Evolutionary conservation across 805 yeast species (phyloP), one percentile per base, ranked within the genome.

Genomic region (Yarrowia phangngaensis): DNA sequence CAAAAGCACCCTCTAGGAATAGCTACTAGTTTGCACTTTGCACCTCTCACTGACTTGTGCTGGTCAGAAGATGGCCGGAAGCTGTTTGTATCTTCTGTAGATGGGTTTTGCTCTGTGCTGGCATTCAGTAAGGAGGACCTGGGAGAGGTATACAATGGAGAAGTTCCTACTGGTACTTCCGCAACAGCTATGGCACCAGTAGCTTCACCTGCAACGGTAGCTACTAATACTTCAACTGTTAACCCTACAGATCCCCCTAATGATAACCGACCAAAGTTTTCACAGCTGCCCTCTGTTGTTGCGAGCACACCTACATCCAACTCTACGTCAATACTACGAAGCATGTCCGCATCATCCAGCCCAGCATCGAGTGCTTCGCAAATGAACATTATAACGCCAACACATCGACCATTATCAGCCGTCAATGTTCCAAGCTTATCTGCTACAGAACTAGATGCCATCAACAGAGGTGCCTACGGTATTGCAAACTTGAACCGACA

Each of bases 41-140:
- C 94, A 2, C 78, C 92, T 1, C 73, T 92, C 24, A 89, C 98
- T 0, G 98, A 92, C 62, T 60, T 90, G 38, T 67, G 82, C 7
- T 92, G 98, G 98, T 74, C 84, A 16, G 64, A 67, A 4, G 88
- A 85, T 63, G 98, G 97, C 0, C 64, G 65, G 12, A 67, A 75
- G 11, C 64, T 92, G 13, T 69, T 90, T 56, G 71, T 84, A 17
- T 79, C 95, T 6, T 84, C 96, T 0, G 84, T 95, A 0, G 98
- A 92, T 63, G 97, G 97, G 14, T 90, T 88, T 62, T 83, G 96
- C 55, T 82, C 95, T 1, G 73, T 74, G 34, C 63, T 89, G 1
- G 64, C 69, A 6, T 75, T 87, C 38, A 74, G 74, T 4, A 63
- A 66, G 2, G 72, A 66, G 2, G 70, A 77, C 9, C 69, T 86